A percentile compares a stretch with the other conserved stretches of the same genome.
These are phyloP conservation scores for Boletus huronensis DNA, from an alignment of 768 basidiomycete species.

Conservation along the genomic window DNA sequence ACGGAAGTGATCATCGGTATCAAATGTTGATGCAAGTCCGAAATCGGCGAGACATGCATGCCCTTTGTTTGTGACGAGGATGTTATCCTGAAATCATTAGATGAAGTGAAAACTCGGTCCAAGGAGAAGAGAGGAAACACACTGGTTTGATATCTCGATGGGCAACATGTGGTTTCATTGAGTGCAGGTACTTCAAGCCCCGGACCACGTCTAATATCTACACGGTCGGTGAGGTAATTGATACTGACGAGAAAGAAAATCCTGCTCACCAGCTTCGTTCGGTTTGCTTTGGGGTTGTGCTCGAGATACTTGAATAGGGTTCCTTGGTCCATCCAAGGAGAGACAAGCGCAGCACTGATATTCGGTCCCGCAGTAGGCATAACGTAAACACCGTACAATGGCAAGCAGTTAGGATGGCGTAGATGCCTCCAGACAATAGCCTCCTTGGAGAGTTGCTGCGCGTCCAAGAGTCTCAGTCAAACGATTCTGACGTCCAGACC, in stretches of 20 bases:
- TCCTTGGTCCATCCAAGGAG: constrained; percentile 39
- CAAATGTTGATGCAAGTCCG: constrained; percentile 33
- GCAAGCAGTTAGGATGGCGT: constrained; percentile 35
- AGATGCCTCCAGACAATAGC: constrained; percentile 35
- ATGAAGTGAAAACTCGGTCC: not conserved
- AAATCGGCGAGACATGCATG: constrained; percentile 51
- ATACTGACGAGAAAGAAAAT: not conserved
- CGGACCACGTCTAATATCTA: constrained; percentile 43
- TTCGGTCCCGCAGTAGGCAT: constrained; percentile 14
- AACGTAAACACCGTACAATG: constrained; percentile 32
- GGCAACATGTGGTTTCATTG: constrained; percentile 34
- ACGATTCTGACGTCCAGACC: not conserved
- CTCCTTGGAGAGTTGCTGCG: constrained; percentile 29
- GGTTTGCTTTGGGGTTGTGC: constrained; percentile 19
- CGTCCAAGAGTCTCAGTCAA: not conserved
- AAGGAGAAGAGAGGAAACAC: constrained; percentile 1
- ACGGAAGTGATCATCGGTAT: constrained; percentile 10
- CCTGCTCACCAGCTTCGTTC: constrained; percentile 32
- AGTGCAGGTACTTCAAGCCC: constrained; percentile 45
- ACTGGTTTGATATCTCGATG: constrained; percentile 33
- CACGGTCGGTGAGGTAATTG: not conserved
- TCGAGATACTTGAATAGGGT: constrained; percentile 31
- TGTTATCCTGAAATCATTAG: constrained; percentile 38
- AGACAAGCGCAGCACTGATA: constrained; percentile 29
- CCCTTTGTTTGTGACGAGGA: constrained; percentile 40